phyloP scores from a whole-genome alignment of 73 alveolate species.

The Paramecium sexaurelia region DNA sequence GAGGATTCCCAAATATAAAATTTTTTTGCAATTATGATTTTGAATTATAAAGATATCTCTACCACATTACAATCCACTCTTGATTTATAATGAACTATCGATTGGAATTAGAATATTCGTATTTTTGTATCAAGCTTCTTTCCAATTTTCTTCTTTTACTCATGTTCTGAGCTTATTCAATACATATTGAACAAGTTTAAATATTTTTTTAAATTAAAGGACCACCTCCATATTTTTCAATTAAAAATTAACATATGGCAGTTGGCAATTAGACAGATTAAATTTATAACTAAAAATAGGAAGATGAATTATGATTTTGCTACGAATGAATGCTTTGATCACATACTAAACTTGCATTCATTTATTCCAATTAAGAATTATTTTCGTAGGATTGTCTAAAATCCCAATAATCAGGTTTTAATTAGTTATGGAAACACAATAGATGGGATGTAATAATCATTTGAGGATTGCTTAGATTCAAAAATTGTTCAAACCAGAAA shows the following conservation, averaged over 20 bases:
- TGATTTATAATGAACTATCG: background rate
- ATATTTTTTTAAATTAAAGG: constrained; percentile 7
- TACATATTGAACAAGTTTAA: constrained; percentile 11
- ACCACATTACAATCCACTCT: constrained; percentile 30
- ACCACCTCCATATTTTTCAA: constrained; percentile 55
- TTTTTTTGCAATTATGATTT: background rate
- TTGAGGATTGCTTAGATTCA: background rate
- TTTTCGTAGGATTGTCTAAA: background rate
- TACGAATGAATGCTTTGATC: background rate
- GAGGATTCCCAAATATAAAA: constrained; percentile 32
- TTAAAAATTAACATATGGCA: constrained; percentile 10
- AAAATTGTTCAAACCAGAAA: constrained; percentile 40
- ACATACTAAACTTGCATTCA: background rate
- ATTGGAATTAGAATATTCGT: background rate
- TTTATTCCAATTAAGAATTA: background rate
- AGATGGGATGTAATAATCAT: constrained; percentile 11
- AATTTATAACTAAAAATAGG: background rate
- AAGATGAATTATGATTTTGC: background rate
- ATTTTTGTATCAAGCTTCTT: background rate
- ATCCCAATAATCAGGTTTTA: constrained; percentile 59
- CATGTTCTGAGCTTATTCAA: constrained; percentile 18
- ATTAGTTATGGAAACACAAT: background rate
- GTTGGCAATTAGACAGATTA: background rate
- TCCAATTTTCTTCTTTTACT: constrained; percentile 51
- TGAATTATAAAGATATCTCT: constrained; percentile 21